Percentiles rank a stretch among this genome's conserved stretches.
Conservation (phyloP, 208 protist species). For the Wallacemonas collosoma region DNA sequence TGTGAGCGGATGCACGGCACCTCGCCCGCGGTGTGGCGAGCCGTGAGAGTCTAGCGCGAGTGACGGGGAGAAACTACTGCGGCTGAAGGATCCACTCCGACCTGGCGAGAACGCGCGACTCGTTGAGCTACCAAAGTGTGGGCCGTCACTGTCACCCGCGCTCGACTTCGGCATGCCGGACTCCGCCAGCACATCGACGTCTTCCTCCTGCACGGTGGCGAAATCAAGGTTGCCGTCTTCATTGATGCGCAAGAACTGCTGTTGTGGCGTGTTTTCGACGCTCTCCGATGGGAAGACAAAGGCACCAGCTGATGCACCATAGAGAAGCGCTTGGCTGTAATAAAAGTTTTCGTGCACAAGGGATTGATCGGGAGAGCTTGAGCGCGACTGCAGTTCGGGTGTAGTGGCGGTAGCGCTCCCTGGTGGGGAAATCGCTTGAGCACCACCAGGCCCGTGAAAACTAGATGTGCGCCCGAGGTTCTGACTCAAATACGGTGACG, state of each 20-base stretch:
- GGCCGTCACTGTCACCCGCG: constrained; percentile 38
- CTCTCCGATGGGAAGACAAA: constrained; percentile 73
- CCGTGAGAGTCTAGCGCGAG: constrained; percentile 24
- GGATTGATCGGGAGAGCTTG: constrained; percentile 58
- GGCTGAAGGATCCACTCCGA: constrained; percentile 46
- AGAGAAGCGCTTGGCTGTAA: constrained; percentile 56
- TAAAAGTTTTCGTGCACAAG: constrained; percentile 80
- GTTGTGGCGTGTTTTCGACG: constrained; percentile 32
- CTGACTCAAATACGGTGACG: constrained; percentile 11
- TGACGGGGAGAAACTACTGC: constrained; percentile 30
- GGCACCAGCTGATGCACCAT: constrained; percentile 62
- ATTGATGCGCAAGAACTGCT: constrained; percentile 87
- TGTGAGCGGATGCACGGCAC: constrained; percentile 33
- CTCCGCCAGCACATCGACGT: constrained; percentile 44
- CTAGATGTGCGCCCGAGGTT: constrained; percentile 10
- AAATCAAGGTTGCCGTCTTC: constrained; percentile 81
- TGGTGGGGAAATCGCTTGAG: background rate
- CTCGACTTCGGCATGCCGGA: constrained; percentile 29
- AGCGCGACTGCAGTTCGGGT: constrained; percentile 37
- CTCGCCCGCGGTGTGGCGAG: constrained; percentile 30
- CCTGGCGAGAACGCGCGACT: constrained; percentile 42
- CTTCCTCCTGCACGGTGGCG: constrained; percentile 62
- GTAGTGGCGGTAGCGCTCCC: constrained; percentile 18
- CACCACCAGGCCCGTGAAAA: constrained; percentile 3
- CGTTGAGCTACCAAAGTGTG: constrained; percentile 28